These are phyloP conservation scores for Cystofilobasidium capitatum DNA, from an alignment of 768 basidiomycete genomes.

Conservation along the genomic window DNA sequence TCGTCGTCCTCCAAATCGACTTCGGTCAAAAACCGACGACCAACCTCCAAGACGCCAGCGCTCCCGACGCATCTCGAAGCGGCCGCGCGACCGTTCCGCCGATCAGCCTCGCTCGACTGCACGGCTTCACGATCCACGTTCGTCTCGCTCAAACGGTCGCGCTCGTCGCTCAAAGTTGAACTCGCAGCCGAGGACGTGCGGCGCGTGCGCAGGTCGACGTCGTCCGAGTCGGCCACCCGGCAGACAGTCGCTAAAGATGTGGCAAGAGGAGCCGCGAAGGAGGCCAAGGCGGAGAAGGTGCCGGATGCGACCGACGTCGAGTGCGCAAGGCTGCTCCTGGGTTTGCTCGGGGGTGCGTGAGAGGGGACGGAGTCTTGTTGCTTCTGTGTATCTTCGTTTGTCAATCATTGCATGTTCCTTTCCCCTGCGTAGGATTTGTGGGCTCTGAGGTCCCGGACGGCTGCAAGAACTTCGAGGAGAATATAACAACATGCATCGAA, in stretches of 20 bases:
- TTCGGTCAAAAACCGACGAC: background rate
- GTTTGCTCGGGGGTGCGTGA: constrained; percentile 2
- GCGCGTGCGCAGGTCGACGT: background rate
- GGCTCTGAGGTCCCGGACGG: too few species aligned
- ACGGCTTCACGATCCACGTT: constrained; percentile 2
- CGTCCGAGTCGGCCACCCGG: background rate
- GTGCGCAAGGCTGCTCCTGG: constrained; percentile 2
- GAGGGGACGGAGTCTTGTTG: too few species aligned
- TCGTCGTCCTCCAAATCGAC: background rate
- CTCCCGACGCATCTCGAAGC: background rate
- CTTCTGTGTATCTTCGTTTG: too few species aligned
- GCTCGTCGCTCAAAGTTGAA: background rate
- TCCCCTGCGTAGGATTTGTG: too few species aligned
- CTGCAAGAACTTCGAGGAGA: too few species aligned
- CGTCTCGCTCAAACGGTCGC: background rate
- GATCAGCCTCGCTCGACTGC: constrained; percentile 17
- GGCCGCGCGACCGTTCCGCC: background rate
- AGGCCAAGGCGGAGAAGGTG: background rate
- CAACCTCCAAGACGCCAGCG: background rate
- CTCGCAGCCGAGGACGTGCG: background rate
- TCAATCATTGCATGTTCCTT: too few species aligned
- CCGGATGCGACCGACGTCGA: constrained; percentile 3
- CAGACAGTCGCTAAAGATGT: background rate
- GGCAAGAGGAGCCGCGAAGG: background rate
- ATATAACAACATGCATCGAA: too few species aligned